phyloP scores from a whole-genome alignment of 495 filamentous ascomycete genomes.

The Aeminium ludgeri region DNA sequence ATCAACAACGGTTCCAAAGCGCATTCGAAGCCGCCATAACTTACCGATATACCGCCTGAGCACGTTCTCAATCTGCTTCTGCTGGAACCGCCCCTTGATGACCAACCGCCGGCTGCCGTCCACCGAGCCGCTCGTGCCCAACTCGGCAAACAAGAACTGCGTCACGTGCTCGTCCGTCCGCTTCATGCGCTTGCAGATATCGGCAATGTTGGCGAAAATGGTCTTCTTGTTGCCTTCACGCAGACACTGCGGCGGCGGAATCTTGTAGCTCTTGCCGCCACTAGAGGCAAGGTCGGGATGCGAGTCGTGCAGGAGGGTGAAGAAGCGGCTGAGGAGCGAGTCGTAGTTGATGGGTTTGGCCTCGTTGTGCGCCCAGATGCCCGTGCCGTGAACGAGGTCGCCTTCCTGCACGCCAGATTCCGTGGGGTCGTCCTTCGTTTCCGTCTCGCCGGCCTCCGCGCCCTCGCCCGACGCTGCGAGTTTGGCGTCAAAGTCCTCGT shows the following conservation, averaged over 20 bases:
- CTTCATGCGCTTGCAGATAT: constrained; percentile 92
- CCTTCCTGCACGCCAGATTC: constrained; percentile 41
- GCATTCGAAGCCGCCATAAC: too few species aligned
- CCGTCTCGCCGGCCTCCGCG: constrained; percentile 30
- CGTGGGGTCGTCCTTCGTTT: constrained; percentile 32
- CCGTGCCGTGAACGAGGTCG: constrained; percentile 78
- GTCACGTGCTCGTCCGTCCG: constrained; percentile 74
- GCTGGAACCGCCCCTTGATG: constrained; percentile 97
- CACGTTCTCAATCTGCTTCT: constrained; percentile 95
- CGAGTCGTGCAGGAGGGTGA: constrained; percentile 74
- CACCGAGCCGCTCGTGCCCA: constrained; percentile 88
- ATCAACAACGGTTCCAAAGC: background rate
- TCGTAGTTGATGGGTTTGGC: constrained; percentile 64
- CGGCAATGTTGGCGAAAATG: constrained; percentile 92
- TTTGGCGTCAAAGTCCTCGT: constrained; percentile 61
- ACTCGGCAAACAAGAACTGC: constrained; percentile 89
- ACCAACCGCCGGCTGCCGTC: constrained; percentile 86
- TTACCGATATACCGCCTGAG: constrained; percentile 83
- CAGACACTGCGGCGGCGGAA: constrained; percentile 94
- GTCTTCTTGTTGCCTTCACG: constrained; percentile 99
- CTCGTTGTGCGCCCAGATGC: constrained; percentile 78
- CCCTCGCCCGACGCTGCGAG: constrained; percentile 53
- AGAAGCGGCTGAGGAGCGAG: constrained; percentile 74
- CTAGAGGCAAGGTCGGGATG: constrained; percentile 83
- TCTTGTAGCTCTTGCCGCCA: constrained; percentile 91